Evolutionary conservation across 306 rosid species (phyloP).

Genomic region (Trifolium fragiferum): DNA sequence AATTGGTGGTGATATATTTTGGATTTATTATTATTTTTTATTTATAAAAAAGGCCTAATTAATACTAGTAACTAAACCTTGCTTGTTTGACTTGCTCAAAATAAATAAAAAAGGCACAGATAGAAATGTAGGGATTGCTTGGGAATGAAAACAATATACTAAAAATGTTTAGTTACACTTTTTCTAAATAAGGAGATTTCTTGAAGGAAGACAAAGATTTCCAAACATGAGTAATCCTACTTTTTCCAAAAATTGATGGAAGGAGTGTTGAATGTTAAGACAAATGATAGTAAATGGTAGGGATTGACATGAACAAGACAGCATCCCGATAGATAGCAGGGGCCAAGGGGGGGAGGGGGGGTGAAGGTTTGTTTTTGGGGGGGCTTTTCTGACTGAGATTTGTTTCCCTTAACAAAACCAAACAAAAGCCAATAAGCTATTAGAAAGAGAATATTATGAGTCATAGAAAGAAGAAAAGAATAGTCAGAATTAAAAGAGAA

Average conservation of each 20-base stretch:
- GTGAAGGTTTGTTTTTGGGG: not conserved
- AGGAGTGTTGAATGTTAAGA: constrained; percentile 45
- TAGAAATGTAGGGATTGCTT: constrained; percentile 62
- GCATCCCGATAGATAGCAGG: constrained; percentile 27
- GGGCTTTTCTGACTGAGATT: constrained; percentile 72
- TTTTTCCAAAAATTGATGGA: constrained; percentile 57
- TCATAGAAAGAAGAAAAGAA: constrained; percentile 55
- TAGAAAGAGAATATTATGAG: constrained; percentile 60
- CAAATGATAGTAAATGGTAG: constrained; percentile 28
- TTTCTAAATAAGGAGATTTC: constrained; percentile 71
- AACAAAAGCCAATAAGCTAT: constrained; percentile 51
- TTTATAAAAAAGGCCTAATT: too few species aligned
- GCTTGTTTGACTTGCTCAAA: constrained; percentile 39
- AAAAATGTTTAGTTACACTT: constrained; percentile 48
- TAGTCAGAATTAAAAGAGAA: constrained; percentile 35
- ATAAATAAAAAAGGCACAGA: not conserved
- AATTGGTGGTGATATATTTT: not conserved
- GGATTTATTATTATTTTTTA: too few species aligned
- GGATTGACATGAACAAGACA: constrained; percentile 79
- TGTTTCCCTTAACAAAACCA: constrained; percentile 67
- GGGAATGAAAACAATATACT: constrained; percentile 53
- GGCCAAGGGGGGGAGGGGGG: constrained; percentile 32
- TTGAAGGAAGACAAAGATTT: constrained; percentile 58
- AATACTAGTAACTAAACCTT: not conserved
- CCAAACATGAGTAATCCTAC: constrained; percentile 48